Conservation (phyloP, 23 red algal genomes). For the Gracilaria gracilis region DNA sequence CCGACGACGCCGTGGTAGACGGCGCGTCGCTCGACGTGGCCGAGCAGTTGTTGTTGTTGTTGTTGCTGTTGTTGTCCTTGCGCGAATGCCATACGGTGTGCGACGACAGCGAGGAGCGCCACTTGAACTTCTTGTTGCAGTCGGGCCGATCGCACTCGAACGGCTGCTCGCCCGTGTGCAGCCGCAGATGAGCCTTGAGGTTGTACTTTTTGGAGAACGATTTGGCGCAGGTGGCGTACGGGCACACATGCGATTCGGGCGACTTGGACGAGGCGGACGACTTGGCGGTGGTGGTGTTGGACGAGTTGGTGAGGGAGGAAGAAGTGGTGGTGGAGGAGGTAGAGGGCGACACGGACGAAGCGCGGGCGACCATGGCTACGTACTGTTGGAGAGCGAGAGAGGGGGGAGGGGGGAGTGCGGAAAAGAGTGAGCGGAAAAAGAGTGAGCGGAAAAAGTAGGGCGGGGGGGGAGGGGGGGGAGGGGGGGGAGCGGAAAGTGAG, state of each 20-base stretch:
- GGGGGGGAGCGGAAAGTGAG: too few species aligned
- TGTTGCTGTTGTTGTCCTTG: slow-evolving; percentile 77
- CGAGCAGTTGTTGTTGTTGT: slow-evolving; percentile 52
- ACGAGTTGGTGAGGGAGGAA: slow-evolving; percentile 18
- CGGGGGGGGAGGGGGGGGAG: not conserved
- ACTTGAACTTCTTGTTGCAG: slow-evolving; percentile 80
- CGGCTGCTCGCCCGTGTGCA: slow-evolving; percentile 83
- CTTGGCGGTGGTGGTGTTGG: too few species aligned
- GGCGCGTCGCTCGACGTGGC: not conserved
- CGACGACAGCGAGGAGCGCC: slow-evolving; percentile 68
- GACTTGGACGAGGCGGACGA: slow-evolving; percentile 2
- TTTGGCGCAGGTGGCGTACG: slow-evolving; percentile 68
- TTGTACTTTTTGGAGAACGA: slow-evolving; percentile 89
- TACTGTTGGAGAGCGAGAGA: not conserved
- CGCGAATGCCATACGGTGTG: slow-evolving; percentile 74
- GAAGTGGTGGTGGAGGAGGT: slow-evolving; percentile 13
- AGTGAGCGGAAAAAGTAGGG: not conserved
- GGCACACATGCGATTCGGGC: slow-evolving; percentile 57
- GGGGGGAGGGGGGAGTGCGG: not conserved
- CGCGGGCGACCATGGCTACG: not conserved
- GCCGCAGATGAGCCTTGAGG: slow-evolving; percentile 77
- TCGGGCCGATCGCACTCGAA: slow-evolving; percentile 79
- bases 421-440: too few species aligned
- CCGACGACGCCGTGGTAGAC: not conserved
- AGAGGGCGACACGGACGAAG: not conserved